Conservation (phyloP, 176 grass and related monocot species). For the Guadua angustifolia region DNA sequence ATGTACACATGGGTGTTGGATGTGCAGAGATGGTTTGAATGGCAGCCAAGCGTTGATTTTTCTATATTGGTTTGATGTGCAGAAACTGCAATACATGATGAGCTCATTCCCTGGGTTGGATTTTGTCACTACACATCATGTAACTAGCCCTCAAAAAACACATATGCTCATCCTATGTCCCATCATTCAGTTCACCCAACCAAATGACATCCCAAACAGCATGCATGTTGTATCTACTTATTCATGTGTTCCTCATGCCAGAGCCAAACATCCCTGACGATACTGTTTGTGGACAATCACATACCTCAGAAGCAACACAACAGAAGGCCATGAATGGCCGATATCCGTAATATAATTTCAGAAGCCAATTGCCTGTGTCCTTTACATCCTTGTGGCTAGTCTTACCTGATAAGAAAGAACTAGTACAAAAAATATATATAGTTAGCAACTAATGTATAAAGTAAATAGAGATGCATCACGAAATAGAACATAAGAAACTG, state of each 20-base stretch:
- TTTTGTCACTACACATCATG: background rate
- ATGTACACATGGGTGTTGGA: background rate
- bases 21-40: background rate
- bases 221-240: background rate
- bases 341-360: constrained; percentile 81
- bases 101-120: background rate
- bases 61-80: background rate
- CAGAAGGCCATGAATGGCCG: constrained; percentile 95
- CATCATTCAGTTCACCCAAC: background rate
- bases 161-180: background rate
- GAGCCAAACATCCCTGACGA: background rate
- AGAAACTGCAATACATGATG: background rate
- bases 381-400: constrained; percentile 96
- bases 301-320: constrained; percentile 93
- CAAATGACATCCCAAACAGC: background rate
- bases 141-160: background rate
- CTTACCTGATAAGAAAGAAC: constrained; percentile 90
- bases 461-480: background rate
- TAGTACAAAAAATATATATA: constrained; percentile 43
- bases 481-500: constrained; percentile 15
- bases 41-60: background rate
- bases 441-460: constrained; percentile 28
- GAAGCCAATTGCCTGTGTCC: constrained; percentile 79
- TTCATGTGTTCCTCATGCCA: background rate
- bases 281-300: background rate